Conservation (phyloP, 176 grass and related monocot genomes). For the Hordeum vulgare region MorexV3_pseudomolecules_assembly NC_058520.1:82005258-82005757, state of each 20-base stretch:
- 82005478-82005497: not conserved
- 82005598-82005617: no score
- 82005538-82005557: constrained; percentile 59
- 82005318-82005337: constrained; percentile 83
- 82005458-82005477: not conserved
- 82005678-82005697: no score
- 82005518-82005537: constrained; percentile 53
- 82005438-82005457: no score
- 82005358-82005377: no score
- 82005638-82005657: no score
- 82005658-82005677: no score
- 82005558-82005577: not conserved
- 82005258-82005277: not conserved
- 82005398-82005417: constrained; percentile 29
- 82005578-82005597: not conserved
- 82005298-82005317: constrained; percentile 67
- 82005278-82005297: not conserved
- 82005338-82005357: constrained; percentile 75
- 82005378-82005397: constrained; percentile 61
- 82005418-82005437: constrained; percentile 31
- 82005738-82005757: no score
- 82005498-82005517: not conserved
- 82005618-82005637: no score
- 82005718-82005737: no score
- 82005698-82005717: no score